Evolutionary conservation across 2,329 filamentous ascomycete species (phyloP).

Genomic region (Colletotrichum shisoi): DNA sequence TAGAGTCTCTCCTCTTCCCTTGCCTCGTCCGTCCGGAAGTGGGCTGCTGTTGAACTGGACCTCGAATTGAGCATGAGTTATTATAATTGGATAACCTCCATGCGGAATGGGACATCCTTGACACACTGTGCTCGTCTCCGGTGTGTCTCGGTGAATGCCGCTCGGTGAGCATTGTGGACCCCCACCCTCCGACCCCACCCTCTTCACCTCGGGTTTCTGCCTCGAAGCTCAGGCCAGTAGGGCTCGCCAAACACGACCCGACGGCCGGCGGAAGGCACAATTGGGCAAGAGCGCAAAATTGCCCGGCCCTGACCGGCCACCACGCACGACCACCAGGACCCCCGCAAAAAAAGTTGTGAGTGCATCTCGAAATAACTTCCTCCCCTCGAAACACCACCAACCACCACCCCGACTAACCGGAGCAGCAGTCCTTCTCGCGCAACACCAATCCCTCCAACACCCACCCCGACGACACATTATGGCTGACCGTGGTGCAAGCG

Average conservation of each 20-base stretch:
- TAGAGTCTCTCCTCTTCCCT: neutral
- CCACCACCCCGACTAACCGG: slow-evolving; percentile 29
- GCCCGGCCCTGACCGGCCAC: slow-evolving; percentile 33
- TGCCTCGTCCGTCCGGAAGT: too few relatives aligned
- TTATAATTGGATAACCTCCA: too few relatives aligned
- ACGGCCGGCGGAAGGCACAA: slow-evolving; percentile 5
- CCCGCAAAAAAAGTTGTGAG: slow-evolving; percentile 39
- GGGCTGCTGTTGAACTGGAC: too few relatives aligned
- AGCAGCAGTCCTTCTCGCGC: slow-evolving; percentile 36
- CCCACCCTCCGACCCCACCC: neutral
- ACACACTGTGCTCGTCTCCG: slow-evolving; percentile 4
- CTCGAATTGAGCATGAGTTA: too few relatives aligned
- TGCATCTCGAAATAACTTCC: slow-evolving; percentile 38
- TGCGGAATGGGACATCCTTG: neutral
- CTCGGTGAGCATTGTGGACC: too few relatives aligned
- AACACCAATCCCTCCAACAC: slow-evolving; percentile 21
- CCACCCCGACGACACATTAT: slow-evolving; percentile 58
- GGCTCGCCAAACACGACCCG: slow-evolving; percentile 46
- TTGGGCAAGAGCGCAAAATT: slow-evolving; percentile 42
- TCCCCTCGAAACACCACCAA: slow-evolving; percentile 35
- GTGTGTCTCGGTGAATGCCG: neutral
- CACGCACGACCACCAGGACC: slow-evolving; percentile 23
- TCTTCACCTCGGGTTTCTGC: slow-evolving; percentile 29
- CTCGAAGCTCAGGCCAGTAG: slow-evolving; percentile 44
- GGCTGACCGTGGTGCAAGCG: slow-evolving; percentile 76